Base-by-base conservation (phyloP, 1,139 yeast genomes). In the Candida smagusa region DNA sequence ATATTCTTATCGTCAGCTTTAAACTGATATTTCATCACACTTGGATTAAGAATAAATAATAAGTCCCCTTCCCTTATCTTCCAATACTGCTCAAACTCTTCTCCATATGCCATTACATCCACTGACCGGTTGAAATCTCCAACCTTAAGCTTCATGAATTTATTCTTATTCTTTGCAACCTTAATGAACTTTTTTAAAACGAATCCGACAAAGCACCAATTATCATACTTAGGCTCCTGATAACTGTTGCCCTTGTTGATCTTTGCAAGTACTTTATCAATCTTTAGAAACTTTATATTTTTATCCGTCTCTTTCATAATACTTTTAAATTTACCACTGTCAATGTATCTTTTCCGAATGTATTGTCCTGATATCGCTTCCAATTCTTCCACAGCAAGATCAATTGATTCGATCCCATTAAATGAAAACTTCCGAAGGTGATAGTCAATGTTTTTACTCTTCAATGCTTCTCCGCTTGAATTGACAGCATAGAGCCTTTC, bases 201-300 rank as follows among this genome's bases (percentile, higher is more conserved):
- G 7, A 85, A 71, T 1, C 95, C 97, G 19, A 82, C 54, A 7
- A 84, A 72, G 16, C 84, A 81, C 84, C 87, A 89, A 52, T 90
- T 89, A 9, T 82, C 61, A 49, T 81, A 82, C 25, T 66, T 61
- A 0, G 96, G 96, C 36, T 84, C 84, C 5, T 61, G 57, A 52
- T 74, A 89, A 22, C 74, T 65, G 1, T 96, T 95, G 4, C 92
- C 83, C 13, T 36, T 39, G 29, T 59, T 49, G 2, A 87, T 79
- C 43, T 81, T 80, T 3, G 84, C 85, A 42, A 77, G 70, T 8
- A 83, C 58, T 42, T 79, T 78, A n/a, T 72, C 72, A 6, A 82
- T 52, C 31, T 81, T 64, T 32, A 84, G 58, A 1, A 81, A 54
- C 47, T 80, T 80, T 39, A 49, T 28, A 2, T 38, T 28, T 5